These are phyloP conservation scores for Protomyces macrosporus DNA, from an alignment of 1,139 yeast species.

Conservation along the genomic window DNA sequence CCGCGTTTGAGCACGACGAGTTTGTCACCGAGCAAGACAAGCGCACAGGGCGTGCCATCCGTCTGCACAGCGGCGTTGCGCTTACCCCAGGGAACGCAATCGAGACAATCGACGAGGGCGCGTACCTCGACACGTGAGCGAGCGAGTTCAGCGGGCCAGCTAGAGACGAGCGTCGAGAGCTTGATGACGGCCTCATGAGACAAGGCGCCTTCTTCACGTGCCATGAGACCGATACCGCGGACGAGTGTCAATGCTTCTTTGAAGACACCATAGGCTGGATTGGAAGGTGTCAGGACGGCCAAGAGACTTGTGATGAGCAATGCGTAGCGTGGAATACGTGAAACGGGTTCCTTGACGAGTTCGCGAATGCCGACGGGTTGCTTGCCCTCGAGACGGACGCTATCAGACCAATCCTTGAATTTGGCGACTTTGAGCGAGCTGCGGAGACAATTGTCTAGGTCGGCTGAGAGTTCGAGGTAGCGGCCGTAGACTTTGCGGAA, in stretches of 20 bases:
- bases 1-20: conserved; percentile 15
- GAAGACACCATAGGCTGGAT: conserved; percentile 21
- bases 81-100: conserved; percentile 1
- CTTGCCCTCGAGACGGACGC: conserved; percentile 1
- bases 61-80: neutral
- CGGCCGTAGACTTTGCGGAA: conserved; percentile 24
- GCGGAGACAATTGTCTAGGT: conserved; percentile 17
- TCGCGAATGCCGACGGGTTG: conserved; percentile 26
- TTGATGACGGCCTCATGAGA: conserved; percentile 22
- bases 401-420: conserved; percentile 17
- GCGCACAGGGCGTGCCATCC: conserved; percentile 12
- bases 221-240: conserved; percentile 23
- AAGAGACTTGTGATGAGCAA: conserved; percentile 20
- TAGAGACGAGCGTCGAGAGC: conserved; percentile 20
- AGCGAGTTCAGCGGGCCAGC: conserved; percentile 25
- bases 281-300: conserved; percentile 5
- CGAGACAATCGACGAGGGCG: conserved; percentile 21
- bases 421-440: conserved; percentile 9
- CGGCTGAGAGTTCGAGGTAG: conserved; percentile 23
- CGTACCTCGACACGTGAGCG: conserved; percentile 14
- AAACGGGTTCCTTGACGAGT: conserved; percentile 27
- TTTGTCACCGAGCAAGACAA: conserved; percentile 8
- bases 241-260: conserved; percentile 21
- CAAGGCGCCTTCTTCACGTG: conserved; percentile 8
- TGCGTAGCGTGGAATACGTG: conserved; percentile 26